Evolutionary conservation across 2,329 filamentous ascomycete genomes (phyloP).

Genomic region (Monosporascus ibericus): DNA sequence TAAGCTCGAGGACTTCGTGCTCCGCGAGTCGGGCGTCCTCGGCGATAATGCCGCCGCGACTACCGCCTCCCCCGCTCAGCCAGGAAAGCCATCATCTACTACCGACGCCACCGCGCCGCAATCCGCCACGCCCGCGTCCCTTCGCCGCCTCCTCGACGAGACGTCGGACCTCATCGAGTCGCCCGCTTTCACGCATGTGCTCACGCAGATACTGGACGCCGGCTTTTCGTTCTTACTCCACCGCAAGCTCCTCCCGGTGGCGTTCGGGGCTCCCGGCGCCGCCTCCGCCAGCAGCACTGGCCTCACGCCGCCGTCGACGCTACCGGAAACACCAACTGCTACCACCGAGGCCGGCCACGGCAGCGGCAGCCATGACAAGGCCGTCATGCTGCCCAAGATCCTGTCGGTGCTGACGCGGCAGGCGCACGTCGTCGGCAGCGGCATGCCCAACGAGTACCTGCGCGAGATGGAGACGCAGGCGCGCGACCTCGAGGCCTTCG

Average conservation of each 20-base stretch:
- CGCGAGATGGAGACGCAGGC: conserved; percentile 67
- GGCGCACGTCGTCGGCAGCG: conserved; percentile 81
- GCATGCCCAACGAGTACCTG: conserved; percentile 64
- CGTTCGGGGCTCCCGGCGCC: conserved; percentile 58
- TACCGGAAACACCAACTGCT: not conserved
- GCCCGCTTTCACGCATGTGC: conserved; percentile 79
- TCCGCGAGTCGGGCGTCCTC: conserved; percentile 78
- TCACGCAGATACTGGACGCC: conserved; percentile 79
- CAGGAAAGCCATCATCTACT: not conserved
- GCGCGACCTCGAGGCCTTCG: conserved; percentile 72
- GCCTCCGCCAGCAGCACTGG: conserved; percentile 36
- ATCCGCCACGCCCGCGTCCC: conserved; percentile 45
- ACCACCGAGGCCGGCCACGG: conserved; percentile 8
- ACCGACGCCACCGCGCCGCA: conserved; percentile 25
- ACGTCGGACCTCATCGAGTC: conserved; percentile 95
- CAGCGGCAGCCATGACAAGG: conserved; percentile 46
- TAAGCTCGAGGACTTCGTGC: conserved; percentile 74
- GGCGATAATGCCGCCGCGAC: conserved; percentile 39
- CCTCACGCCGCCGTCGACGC: conserved; percentile 9
- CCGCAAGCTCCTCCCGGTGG: conserved; percentile 69
- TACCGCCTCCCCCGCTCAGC: conserved; percentile 3
- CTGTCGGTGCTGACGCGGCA: conserved; percentile 86
- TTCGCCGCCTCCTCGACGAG: conserved; percentile 86
- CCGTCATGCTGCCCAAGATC: conserved; percentile 71
- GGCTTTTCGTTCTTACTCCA: conserved; percentile 82